phyloP scores from a whole-genome alignment of 176 grass and related monocot species.

The Tillandsia fasciculata region DNA sequence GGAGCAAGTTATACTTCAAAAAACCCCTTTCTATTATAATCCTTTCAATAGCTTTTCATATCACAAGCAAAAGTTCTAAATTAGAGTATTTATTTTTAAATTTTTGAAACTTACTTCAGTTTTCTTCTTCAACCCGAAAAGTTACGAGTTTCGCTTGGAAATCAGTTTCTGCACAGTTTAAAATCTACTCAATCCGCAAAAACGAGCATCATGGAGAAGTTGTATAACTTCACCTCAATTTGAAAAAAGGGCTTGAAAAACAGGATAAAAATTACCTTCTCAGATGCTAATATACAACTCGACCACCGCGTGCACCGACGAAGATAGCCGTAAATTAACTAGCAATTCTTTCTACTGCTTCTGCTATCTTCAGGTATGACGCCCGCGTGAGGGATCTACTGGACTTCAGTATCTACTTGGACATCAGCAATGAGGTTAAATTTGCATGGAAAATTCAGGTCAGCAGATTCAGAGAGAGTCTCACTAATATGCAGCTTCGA shows the following conservation, averaged over 20 bases:
- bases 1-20: no score
- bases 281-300: no score
- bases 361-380: conserved; percentile 56
- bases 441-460: conserved; percentile 99
- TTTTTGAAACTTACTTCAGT: no score
- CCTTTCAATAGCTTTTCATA: no score
- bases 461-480: neutral
- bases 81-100: no score
- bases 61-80: neutral
- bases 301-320: neutral
- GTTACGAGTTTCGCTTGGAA: neutral
- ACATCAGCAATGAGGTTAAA: conserved; percentile 77
- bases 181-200: no score
- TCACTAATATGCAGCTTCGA: neutral
- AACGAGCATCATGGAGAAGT: no score
- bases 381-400: conserved; percentile 74
- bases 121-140: neutral
- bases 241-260: no score
- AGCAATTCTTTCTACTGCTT: neutral
- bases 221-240: no score
- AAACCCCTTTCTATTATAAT: no score
- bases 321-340: neutral
- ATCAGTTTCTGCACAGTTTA: no score
- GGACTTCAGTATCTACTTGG: conserved; percentile 93
- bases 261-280: no score